Evolutionary conservation across 2,329 filamentous ascomycete species (phyloP), one percentile per base, ranked within the genome.

Genomic region (Shiraia bambusicola): DNA sequence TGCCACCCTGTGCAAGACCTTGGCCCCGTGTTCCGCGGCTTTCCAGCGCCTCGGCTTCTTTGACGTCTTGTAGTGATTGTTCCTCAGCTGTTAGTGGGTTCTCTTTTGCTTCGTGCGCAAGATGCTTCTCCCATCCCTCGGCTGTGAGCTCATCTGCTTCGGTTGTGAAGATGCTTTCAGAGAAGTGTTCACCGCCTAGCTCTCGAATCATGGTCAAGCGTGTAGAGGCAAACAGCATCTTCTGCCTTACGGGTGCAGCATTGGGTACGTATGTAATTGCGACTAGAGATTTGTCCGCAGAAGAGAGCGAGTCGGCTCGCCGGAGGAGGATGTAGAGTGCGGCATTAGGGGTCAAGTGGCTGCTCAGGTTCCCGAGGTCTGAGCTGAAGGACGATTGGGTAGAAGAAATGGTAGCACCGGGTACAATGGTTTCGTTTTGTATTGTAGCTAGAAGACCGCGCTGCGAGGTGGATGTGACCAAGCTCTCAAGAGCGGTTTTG

Each of bases 191-290:
- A 39, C 82, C 80, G 32, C 88, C 88, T 8, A 93, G 76, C 69
- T 92, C 87, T 29, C 87, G 80, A 35, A 85, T 79, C 1, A 93
- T 76, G 0, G 87, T 87, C 56, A 91, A 74, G 8, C 87, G 80
- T 19, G 88, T 91, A 16, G 83, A 81, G 5, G 88, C 87, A 66
- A 92, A 91, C 15, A 93, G 79, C 84, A 88, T 93, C 76, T 93
- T 93, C 66, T 89, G 85, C 28, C 88, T 83, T 42, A 93, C 87
- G 19, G 84, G 86, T 28, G 88, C 88, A 1, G 80, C 65, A 67
- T 92, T 86, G 17, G 88, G 88, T 5, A 93, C 82, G 66, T 90
- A 93, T 26, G 87, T 89, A 26, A 91, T 73, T 32, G 84, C 86
- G 17, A 86, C 71, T 50, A 90, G 61, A 11, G 59, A 58, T 28